phyloP scores from a whole-genome alignment of 805 yeast genomes.

The Zygoascus bituminiphila region DNA sequence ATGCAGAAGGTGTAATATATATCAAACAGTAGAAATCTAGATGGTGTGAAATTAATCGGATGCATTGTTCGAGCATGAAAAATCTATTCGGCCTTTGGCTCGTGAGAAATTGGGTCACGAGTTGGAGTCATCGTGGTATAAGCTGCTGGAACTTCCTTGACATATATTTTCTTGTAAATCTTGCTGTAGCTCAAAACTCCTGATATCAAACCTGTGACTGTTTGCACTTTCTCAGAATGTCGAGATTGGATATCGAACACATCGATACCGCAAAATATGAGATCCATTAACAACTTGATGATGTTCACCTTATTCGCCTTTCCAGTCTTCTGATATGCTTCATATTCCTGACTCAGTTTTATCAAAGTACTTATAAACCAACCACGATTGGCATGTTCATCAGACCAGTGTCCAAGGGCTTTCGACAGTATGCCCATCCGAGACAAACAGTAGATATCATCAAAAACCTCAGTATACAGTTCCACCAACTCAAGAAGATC shows the following conservation, averaged over 20 bases:
- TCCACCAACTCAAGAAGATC: constrained; percentile 17
- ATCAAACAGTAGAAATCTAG: neutral
- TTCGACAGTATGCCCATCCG: constrained; percentile 22
- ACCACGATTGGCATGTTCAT: constrained; percentile 20
- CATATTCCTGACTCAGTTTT: constrained; percentile 13
- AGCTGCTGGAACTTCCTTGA: neutral
- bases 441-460: constrained; percentile 23
- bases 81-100: neutral
- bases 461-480: constrained; percentile 23
- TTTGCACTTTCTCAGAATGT: constrained; percentile 18
- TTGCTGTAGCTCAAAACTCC: constrained; percentile 20
- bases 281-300: constrained; percentile 23
- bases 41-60: too few species aligned
- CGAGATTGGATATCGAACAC: constrained; percentile 16
- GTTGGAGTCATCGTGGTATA: too few species aligned
- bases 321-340: constrained; percentile 2
- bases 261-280: constrained; percentile 23
- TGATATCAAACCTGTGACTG: constrained; percentile 19
- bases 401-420: constrained; percentile 14
- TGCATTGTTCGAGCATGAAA: too few species aligned
- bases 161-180: constrained; percentile 11
- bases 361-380: constrained; percentile 23
- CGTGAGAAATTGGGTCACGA: neutral
- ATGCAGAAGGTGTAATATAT: constrained; percentile 20
- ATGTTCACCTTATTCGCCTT: constrained; percentile 8